These are phyloP conservation scores for Xylaria venustula DNA, from an alignment of 495 filamentous ascomycete species.

Conservation along the genomic window DNA sequence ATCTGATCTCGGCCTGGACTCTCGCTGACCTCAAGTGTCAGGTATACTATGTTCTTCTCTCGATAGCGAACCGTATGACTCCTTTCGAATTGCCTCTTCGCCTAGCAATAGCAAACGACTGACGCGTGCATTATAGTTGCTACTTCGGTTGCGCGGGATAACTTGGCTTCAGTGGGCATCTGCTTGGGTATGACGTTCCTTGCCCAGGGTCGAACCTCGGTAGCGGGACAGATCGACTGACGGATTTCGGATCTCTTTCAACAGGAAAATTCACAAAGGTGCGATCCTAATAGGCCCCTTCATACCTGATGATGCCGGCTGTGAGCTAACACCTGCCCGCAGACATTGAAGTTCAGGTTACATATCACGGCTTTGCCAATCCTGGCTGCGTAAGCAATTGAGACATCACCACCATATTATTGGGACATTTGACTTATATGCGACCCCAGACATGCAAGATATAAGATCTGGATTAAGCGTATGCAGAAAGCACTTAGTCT, in stretches of 20 bases:
- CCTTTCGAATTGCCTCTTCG: not conserved
- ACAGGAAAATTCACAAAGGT: slow-evolving; percentile 85
- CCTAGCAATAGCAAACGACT: not conserved
- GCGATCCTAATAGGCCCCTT: not conserved
- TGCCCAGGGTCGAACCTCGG: not conserved
- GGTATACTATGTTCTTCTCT: slow-evolving; percentile 85
- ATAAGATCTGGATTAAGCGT: slow-evolving; percentile 89
- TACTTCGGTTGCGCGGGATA: slow-evolving; percentile 72
- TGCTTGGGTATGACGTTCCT: slow-evolving; percentile 56
- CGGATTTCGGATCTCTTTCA: not conserved
- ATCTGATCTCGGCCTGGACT: not conserved
- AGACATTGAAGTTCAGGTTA: slow-evolving; percentile 72
- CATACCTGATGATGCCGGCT: not conserved
- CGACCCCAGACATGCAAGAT: slow-evolving; percentile 62
- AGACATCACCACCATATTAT: not conserved
- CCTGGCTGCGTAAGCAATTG: slow-evolving; percentile 57
- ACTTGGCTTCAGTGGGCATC: slow-evolving; percentile 79
- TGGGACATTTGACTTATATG: not conserved
- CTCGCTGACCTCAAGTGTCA: slow-evolving; percentile 1
- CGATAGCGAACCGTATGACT: slow-evolving; percentile 64
- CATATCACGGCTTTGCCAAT: slow-evolving; percentile 83
- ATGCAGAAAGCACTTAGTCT: not conserved
- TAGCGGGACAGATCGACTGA: not conserved
- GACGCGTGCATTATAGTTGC: slow-evolving; percentile 48
- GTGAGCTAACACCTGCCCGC: not conserved